Evolutionary conservation across 2,329 filamentous ascomycete genomes (phyloP).

Genomic region (Trichoderma oligosporum): DNA sequence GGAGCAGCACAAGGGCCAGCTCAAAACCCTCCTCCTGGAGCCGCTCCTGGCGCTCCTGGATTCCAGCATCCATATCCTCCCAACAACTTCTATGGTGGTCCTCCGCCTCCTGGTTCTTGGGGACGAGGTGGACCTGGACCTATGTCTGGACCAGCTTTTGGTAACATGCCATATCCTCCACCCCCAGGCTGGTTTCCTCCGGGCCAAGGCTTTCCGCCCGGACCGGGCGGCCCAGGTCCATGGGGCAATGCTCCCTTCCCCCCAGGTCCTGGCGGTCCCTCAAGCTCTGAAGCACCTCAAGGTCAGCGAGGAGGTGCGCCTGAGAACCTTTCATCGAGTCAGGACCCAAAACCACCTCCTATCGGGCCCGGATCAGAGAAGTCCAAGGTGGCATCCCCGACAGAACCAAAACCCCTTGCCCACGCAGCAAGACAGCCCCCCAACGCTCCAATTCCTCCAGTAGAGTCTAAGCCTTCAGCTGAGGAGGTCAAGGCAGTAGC

Average conservation of each 20-base stretch:
- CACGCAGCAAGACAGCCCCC: constrained; percentile 46
- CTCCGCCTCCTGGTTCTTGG: constrained; percentile 53
- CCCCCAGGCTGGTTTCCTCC: constrained; percentile 76
- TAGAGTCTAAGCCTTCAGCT: constrained; percentile 63
- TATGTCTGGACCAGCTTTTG: constrained; percentile 56
- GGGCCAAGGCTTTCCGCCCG: constrained; percentile 68
- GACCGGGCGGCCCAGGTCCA: constrained; percentile 55
- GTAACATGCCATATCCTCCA: constrained; percentile 73
- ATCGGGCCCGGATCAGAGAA: constrained; percentile 47
- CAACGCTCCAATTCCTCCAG: constrained; percentile 58
- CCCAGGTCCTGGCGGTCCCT: constrained; percentile 52
- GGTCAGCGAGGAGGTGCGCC: constrained; percentile 52
- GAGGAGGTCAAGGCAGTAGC: constrained; percentile 44
- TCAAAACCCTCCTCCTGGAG: constrained; percentile 35
- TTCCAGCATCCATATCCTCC: constrained; percentile 46
- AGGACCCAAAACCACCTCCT: constrained; percentile 18
- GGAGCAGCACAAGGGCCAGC: constrained; percentile 32
- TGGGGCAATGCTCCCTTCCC: constrained; percentile 60
- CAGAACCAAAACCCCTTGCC: constrained; percentile 51
- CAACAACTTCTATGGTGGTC: constrained; percentile 46
- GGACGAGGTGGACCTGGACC: constrained; percentile 56
- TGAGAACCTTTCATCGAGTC: constrained; percentile 2
- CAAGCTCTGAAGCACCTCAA: constrained; percentile 59
- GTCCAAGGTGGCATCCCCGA: constrained; percentile 45
- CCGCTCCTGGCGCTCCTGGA: constrained; percentile 35